Percentiles rank a stretch among this genome's conserved stretches.
These are phyloP conservation scores for Colletotrichum sp. DNA, from an alignment of 2,329 filamentous ascomycete genomes.

Conservation along the genomic window DNA sequence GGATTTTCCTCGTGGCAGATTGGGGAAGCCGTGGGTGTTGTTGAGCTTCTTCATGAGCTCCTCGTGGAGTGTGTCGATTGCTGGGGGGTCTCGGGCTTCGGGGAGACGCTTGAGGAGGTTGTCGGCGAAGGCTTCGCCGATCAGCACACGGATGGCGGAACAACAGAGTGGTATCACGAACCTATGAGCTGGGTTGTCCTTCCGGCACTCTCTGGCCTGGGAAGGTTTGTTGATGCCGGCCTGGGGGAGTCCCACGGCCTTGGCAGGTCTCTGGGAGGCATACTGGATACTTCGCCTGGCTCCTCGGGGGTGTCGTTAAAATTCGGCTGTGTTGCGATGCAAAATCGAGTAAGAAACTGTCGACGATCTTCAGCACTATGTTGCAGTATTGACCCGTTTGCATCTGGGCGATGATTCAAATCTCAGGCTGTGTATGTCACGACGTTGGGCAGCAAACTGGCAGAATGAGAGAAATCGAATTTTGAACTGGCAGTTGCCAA, in stretches of 20 bases:
- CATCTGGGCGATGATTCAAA: not conserved
- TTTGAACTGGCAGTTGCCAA: not conserved
- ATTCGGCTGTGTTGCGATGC: not conserved
- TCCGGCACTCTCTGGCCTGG: not conserved
- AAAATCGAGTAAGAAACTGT: not conserved
- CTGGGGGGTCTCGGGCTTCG: conserved; percentile 17
- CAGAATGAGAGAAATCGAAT: not conserved
- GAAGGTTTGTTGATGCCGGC: not conserved
- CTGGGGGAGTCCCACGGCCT: not conserved
- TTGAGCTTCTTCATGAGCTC: conserved; percentile 29
- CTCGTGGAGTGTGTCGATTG: conserved; percentile 29
- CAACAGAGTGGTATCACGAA: not conserved
- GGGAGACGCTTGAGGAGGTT: conserved; percentile 12
- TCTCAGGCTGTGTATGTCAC: not conserved
- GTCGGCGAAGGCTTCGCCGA: conserved; percentile 1
- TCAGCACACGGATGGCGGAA: not conserved
- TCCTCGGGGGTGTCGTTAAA: not conserved
- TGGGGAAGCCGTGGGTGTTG: not conserved
- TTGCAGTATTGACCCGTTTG: not conserved
- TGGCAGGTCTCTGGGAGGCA: not conserved
- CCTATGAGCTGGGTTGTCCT: not conserved
- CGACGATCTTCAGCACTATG: not conserved
- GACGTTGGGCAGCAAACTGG: not conserved
- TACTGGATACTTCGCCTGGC: not conserved
- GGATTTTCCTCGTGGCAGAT: not conserved